Evolutionary conservation across 1,284 basidiomycete species (phyloP), one percentile per base, ranked within the genome.

Genomic region (Melampsora larici-populina): DNA sequence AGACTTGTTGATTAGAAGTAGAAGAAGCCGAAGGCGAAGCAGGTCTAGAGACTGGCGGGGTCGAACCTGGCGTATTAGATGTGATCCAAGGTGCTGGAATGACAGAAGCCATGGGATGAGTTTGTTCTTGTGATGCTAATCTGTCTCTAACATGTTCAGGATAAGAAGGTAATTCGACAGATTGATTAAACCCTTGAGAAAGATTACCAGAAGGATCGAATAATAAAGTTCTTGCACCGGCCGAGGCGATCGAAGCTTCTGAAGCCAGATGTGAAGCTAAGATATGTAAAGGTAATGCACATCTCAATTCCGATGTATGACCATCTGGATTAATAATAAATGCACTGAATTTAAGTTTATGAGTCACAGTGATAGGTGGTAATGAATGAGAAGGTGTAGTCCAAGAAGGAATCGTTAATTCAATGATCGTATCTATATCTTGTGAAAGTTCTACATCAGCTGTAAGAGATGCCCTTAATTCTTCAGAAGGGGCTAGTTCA

Each of bases 131-230:
- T 81, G 92, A 90, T 55, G 94, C 92, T 51, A 97, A 89, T 48
- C 94, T 88, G 83, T 97, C 94, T 65, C 92, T 89, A 15, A 97
- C 89, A 84, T 97, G 94, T 70, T 92, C 89, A 26, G 87, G 88
- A 84, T 96, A 97, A 79, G 90, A 92, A 0, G 92, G 94, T 17
- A 94, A 87, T 82, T 93, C 91, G 76, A 88, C 82, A 62, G 84
- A 85, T 66, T 90, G 24, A 63, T 51, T 24, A 49, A 70, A 70
- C n/a, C 49, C 70, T 36, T 84, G 84, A 15, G 83, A 81, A 21
- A 82, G 79, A 17, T 80, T 82, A 17, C 82, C 82, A 21, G 82
- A 82, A 49, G 81, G 80, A 31, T 88, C 89, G 66, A 90, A 88
- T 11, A 90, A 84, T 8, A 90, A 84, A 40, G 90, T 88, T 31